Base-by-base conservation (phyloP, 768 basidiomycete genomes). In the Steccherinum ochraceum region DNA sequence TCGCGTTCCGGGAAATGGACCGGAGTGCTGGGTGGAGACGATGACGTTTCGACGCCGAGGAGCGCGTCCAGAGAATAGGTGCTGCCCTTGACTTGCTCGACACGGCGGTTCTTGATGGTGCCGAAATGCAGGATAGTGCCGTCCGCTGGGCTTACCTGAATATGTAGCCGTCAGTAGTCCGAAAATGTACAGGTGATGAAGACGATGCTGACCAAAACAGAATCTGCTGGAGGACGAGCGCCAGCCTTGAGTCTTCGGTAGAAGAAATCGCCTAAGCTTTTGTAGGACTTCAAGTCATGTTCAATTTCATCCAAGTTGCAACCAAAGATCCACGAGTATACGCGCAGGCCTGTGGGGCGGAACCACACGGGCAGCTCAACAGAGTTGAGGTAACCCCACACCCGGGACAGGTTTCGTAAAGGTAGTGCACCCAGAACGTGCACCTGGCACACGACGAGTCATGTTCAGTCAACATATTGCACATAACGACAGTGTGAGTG, bases 11-110 rank as follows among this genome's bases (percentile, higher is more conserved):
- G 69, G 55, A 71, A 73, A 2, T 75, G 66, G 45, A 76, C 58
- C 21, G 73, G 55, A 18, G 69, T 67, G 18, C 74, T 68, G 1
- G 74, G 63, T 3, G 70, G 66, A 5, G 78, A 68, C 16, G 66
- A 64, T 0, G 76, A 72, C 5, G 71, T 72, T 51, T 86, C 81
- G 25, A 84, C 76, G 30, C 96, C 96, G 13, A 99, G 81, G 0
- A 99, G 74, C 0, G 94, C 93, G 54, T 96, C 89, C 12, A 99
- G 79, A 1, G 93, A 96, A 63, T 99, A 99, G 0, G 93, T 96
- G 56, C 95, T 86, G 13, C 96, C 96, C 68, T 99, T 99, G 62
- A 99, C 91, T 68, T 97, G 94, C 64, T 96, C 94, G 47, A 99
- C 90, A 23, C 81, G 80, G 45, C 81, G 73, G 58, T 81, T 79